Evolutionary conservation across 169 alveolate genomes (phyloP), one percentile per base, ranked within the genome.

Genomic region (Plasmodium ovale): DNA sequence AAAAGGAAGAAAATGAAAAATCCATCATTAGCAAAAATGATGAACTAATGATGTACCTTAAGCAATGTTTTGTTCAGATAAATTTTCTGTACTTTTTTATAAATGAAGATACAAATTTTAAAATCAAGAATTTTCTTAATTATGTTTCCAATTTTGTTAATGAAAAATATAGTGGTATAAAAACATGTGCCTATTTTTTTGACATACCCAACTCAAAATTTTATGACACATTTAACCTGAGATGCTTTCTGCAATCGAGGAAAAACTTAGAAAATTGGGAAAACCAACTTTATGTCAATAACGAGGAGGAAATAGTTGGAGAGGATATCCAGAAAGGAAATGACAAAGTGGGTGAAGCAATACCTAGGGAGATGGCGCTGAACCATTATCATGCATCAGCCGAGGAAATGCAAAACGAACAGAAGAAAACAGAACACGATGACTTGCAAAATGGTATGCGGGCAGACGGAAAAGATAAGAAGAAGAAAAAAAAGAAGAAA

Each of bases 101-200:
- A 60, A 77, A 77, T 56, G 74, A 62, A 12, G 88, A 77, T n/a
- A 25, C 62, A 62, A 27, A 54, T 53, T 77, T 77, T 77, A 49
- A 68, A 62, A 77, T 60, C 51, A 60, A 54, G 37, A 31, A 42
- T n/a, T 54, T 77, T 44, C 68, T 64, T 23, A 31, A 77, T 23
- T 35, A 60, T 19, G 47, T 77, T 60, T 62, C 68, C 31, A 77
- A 77, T 19, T 29, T 27, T 31, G 14, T 64, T 19, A 23, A 72
- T 29, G 62, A 72, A 72, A 60, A 62, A 60, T 77, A 77, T 44
- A 60, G 35, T 12, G 77, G 62, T 21, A 39, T 77, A 60, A 77
- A 62, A 19, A 77, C 88, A 29, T 77, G 69, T 54, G 88, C 88
- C n/a, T 77, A 77, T 19, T 60, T 77, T 67, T 77, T 77, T 77